These are phyloP conservation scores for Eucalyptus rudis DNA, from an alignment of 345 rosid genomes.

Conservation along the genomic window DNA sequence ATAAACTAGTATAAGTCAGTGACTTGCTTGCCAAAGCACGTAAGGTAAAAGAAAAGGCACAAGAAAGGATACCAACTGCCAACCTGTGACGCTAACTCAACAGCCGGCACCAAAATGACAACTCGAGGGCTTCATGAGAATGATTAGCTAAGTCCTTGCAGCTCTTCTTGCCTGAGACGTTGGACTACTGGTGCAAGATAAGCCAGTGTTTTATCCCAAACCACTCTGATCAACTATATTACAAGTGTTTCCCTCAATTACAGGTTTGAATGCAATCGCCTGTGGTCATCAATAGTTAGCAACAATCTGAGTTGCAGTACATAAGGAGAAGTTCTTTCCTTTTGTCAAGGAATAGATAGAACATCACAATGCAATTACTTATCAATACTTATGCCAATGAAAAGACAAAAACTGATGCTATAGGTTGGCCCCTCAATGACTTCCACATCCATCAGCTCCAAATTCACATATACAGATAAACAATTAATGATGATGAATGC, in stretches of 20 bases:
- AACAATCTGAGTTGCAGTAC: background rate
- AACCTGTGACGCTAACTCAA: constrained; percentile 96
- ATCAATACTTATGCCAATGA: too few species aligned
- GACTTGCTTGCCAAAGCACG: background rate
- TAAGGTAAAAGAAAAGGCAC: background rate
- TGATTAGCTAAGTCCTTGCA: constrained; percentile 51
- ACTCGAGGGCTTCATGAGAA: constrained; percentile 55
- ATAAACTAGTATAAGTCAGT: background rate
- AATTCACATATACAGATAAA: too few species aligned
- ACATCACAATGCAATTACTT: too few species aligned
- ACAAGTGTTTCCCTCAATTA: constrained; percentile 65
- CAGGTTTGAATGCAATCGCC: constrained; percentile 81
- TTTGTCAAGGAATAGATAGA: too few species aligned
- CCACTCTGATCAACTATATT: constrained; percentile 96
- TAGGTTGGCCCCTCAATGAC: too few species aligned
- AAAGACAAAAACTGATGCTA: too few species aligned
- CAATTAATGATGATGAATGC: too few species aligned
- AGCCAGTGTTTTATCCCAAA: constrained; percentile 84
- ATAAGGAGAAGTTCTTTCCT: background rate
- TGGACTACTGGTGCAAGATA: constrained; percentile 45
- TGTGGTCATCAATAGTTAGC: constrained; percentile 10
- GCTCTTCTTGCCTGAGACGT: constrained; percentile 73
- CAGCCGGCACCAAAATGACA: constrained; percentile 71
- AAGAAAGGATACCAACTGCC: background rate
- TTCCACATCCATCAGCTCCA: too few species aligned